phyloP scores from a whole-genome alignment of 257 asterid species.

The Gardenia jasminoides region DNA sequence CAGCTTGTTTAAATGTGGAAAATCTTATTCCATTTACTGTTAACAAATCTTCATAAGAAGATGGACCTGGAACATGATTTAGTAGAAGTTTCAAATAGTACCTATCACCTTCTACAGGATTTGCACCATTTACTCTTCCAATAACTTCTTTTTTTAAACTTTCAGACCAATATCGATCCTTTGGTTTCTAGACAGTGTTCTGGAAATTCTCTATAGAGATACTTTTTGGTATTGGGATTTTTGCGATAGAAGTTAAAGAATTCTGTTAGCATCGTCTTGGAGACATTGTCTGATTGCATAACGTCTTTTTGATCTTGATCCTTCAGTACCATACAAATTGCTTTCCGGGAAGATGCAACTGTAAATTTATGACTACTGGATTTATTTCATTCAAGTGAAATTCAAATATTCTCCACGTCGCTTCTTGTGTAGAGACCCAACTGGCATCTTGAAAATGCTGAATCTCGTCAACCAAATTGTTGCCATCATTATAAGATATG shows the following conservation, averaged over 20 bases:
- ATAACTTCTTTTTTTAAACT: neutral
- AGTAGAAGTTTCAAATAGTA: neutral
- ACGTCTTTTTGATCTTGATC: neutral
- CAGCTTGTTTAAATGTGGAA: neutral
- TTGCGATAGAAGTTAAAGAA: neutral
- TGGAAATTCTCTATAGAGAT: neutral
- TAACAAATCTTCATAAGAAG: neutral
- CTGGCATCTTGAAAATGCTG: conserved; percentile 10
- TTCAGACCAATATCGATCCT: neutral
- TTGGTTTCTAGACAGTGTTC: neutral
- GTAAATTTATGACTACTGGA: neutral
- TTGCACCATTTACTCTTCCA: neutral
- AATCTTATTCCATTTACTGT: neutral
- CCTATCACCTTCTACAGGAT: neutral
- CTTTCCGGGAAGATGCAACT: conserved; percentile 6
- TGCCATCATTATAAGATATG: neutral
- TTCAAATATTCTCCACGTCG: conserved; percentile 22
- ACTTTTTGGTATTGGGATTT: neutral
- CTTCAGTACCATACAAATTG: neutral
- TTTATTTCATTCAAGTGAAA: conserved; percentile 8
- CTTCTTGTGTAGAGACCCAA: conserved; percentile 18
- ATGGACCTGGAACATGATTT: neutral
- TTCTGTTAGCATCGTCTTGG: neutral
- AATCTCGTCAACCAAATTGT: neutral
- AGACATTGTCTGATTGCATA: neutral